Conservation (phyloP, 225 moss, liverwort and hornwort species). For the Marchantia paleacea region DNA sequence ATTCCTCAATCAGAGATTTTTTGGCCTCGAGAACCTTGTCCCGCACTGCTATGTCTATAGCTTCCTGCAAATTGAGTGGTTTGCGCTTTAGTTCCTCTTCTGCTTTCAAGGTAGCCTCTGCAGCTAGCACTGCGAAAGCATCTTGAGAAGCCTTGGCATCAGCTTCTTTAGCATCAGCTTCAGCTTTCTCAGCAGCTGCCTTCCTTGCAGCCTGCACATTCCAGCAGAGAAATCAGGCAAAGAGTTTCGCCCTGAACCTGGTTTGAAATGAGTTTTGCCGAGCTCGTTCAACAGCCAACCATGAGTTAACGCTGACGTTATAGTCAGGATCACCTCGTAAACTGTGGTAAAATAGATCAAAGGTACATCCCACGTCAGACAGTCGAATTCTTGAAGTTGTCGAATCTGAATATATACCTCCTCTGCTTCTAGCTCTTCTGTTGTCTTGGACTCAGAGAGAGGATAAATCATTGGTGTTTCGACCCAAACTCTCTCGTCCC, state of each 20-base stretch:
- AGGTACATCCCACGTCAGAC: not conserved
- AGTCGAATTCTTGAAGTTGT: not conserved
- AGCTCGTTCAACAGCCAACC: not conserved
- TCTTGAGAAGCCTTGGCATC: conserved; percentile 23
- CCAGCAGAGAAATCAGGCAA: not conserved
- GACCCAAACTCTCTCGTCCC: conserved; percentile 29
- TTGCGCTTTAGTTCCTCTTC: conserved; percentile 35
- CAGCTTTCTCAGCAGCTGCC: conserved; percentile 31
- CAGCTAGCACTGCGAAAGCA: conserved; percentile 21
- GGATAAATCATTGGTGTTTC: conserved; percentile 30
- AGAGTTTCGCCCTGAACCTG: not conserved
- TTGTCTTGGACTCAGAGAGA: conserved; percentile 30
- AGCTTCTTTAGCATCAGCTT: conserved; percentile 31
- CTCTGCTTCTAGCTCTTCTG: conserved; percentile 32
- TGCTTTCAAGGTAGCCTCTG: conserved; percentile 23
- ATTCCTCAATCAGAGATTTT: conserved; percentile 30
- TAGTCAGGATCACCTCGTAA: not conserved
- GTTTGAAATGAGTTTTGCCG: not conserved
- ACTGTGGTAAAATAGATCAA: not conserved
- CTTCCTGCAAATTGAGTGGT: conserved; percentile 32
- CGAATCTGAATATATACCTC: conserved; percentile 15
- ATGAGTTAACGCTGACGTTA: not conserved
- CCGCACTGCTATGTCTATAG: conserved; percentile 34
- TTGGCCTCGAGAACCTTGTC: conserved; percentile 38
- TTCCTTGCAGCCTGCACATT: conserved; percentile 23